Conservation (phyloP, 2,329 filamentous ascomycete genomes). For the Penicillium italicum region DNA sequence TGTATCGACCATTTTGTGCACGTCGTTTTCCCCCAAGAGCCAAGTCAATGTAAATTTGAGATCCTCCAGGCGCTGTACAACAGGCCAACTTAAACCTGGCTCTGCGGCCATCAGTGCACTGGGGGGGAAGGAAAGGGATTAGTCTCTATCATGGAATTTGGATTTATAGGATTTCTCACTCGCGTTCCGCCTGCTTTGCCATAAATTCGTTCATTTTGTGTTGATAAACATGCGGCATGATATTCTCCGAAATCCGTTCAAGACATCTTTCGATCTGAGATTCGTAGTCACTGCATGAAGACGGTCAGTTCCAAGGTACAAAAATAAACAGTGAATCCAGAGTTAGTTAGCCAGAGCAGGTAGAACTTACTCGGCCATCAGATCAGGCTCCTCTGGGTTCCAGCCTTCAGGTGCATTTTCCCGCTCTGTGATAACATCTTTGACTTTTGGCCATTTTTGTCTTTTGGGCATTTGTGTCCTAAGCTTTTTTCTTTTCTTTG, state of each 20-base stretch:
- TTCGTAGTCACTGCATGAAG: background rate
- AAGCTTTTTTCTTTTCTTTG: background rate
- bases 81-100: background rate
- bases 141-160: background rate
- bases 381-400: conserved; percentile 1
- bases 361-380: background rate
- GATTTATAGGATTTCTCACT: background rate
- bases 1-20: background rate
- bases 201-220: background rate
- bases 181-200: background rate
- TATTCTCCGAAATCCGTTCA: background rate
- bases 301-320: background rate
- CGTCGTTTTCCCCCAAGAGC: background rate
- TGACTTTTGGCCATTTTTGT: background rate
- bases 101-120: background rate
- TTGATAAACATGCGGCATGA: conserved; percentile 2
- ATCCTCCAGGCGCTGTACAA: background rate
- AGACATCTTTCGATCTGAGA: conserved; percentile 1
- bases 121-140: background rate
- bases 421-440: background rate
- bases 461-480: background rate
- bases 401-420: background rate
- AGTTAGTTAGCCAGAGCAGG: background rate
- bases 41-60: too few relatives aligned
- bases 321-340: background rate